Evolutionary conservation across 148 eudicot genomes (phyloP), one percentile per base, ranked within the genome.

Genomic region (Rhododendron henanense): DNA sequence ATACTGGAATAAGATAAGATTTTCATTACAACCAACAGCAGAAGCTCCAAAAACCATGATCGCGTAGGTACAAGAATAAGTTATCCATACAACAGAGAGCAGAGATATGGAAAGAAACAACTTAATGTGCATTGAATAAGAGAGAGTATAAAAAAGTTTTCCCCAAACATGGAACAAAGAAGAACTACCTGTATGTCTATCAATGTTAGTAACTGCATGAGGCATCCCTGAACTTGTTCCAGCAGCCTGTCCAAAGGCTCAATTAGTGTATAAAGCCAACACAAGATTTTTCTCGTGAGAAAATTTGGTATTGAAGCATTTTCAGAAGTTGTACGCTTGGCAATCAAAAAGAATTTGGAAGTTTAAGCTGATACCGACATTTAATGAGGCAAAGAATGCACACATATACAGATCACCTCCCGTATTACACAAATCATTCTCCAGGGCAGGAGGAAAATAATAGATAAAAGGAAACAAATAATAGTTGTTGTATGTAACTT

Each of bases 201-300:
- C 97, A 45, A 82, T 85, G 84, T 85, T 92, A 48, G 90, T 45
- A 87, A 84, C 79, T 57, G 90, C 92, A 87, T 87, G 94, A 86
- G 93, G 96, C 86, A 93, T 81, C 82, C 95, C 95, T 48, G 98
- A 90, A 88, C 99, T 97, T 83, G 98, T 93, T 90, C 98, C 98
- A 90, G 93, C 87, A 80, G 93, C 98, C 99, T 97, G 88, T 85
- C 39, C 41, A 55, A 82, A 79, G 28, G 15, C 59, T 78, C 44
- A 74, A 55, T 80, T 71, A 67, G 55, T 28, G 50, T 10, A 51
- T 33, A 31, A 81, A 23, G 21, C 45, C 87, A 47, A 50, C 44
- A 63, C 7, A 21, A 67, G 37, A 74, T 9, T 59, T 39, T 57
- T 10, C 39, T 33, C 5, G 8, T 33, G 39, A 33, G 39, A 14